Base-by-base conservation (phyloP, 768 basidiomycete species). In the Scleroderma citrinum region DNA sequence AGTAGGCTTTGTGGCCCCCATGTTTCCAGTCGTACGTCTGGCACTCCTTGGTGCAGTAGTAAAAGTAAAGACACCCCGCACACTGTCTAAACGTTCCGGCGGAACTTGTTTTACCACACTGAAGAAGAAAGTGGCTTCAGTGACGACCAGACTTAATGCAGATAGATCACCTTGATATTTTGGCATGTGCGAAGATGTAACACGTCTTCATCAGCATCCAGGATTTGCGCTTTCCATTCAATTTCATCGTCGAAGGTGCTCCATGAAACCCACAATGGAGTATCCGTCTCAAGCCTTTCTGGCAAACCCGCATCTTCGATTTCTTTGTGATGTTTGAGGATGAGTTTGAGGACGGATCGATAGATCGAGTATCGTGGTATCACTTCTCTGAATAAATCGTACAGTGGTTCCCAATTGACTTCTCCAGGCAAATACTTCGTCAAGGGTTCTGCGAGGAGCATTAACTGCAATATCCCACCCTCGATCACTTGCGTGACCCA, bases 21-120 rank as follows among this genome's bases (percentile, higher is more conserved):
- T 53, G 49, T 47, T 55, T 64, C 63, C 63, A 64, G 32, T 64
- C 63, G 43, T 62, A 55, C 0, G 49, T 59, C 40, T 64, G 65
- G 45, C 65, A 67, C 47, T 65, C 63, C 41, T 51, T 64, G 49
- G 60, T 56, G 46, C 63, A 64, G 35, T 64, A 67, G 41, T 63
- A 49, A 20, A 65, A 63, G 35, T 63, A 58, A 38, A 60, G 59
- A 44, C 63, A 64, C 8, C 63, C 60, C 6, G 54, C 54, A 17
- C 65, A 64, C 3, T 50, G 55, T 37, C 60, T 66, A 38, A 65
- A 56, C 23, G 58, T 60, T 20, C 56, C 60, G 7, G 53, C 47
- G 19, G 63, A 60, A 16, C 58, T 61, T 0, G 58, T 56, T 35
- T 52, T 67, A 40, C 49, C 48, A 14, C 63, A 64, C 65, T 67